Percentiles rank a stretch among this genome's conserved stretches.
phyloP scores from a whole-genome alignment of 164 flowering plant genomes.

The Pachysandra terminalis region DNA sequence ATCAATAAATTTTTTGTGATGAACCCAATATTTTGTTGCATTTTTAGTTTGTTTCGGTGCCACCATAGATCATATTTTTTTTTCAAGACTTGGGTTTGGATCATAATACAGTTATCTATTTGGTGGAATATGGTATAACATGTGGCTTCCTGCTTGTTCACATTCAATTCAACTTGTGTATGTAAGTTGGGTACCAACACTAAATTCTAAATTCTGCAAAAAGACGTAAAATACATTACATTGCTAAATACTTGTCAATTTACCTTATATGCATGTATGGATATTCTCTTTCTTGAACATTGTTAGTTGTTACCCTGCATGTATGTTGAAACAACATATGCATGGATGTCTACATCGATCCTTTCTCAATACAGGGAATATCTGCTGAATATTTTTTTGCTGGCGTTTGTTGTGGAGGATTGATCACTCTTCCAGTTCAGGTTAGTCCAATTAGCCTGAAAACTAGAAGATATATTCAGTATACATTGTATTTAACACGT shows the following conservation, averaged over 20 bases:
- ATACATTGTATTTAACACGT: neutral
- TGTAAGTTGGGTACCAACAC: neutral
- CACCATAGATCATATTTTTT: neutral
- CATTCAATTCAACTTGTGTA: neutral
- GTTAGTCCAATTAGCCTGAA: constrained; percentile 25
- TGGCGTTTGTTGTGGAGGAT: constrained; percentile 86
- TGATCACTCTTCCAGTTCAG: constrained; percentile 80
- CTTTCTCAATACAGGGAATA: constrained; percentile 57
- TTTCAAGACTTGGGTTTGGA: too few relatives aligned
- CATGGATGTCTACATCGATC: neutral
- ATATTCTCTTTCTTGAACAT: neutral
- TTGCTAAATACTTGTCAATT: neutral
- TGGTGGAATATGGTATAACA: too few relatives aligned
- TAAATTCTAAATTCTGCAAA: neutral
- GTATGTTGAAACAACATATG: neutral
- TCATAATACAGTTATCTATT: too few relatives aligned
- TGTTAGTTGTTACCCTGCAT: neutral
- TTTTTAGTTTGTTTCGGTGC: neutral
- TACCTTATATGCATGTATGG: neutral
- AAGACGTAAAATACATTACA: neutral
- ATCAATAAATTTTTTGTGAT: too few relatives aligned
- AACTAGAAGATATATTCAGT: neutral
- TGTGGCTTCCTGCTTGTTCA: too few relatives aligned
- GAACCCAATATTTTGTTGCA: neutral
- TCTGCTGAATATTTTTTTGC: constrained; percentile 78